These are phyloP conservation scores for Leucosporidium yakuticum DNA, from an alignment of 768 basidiomycete genomes.

Conservation along the genomic window DNA sequence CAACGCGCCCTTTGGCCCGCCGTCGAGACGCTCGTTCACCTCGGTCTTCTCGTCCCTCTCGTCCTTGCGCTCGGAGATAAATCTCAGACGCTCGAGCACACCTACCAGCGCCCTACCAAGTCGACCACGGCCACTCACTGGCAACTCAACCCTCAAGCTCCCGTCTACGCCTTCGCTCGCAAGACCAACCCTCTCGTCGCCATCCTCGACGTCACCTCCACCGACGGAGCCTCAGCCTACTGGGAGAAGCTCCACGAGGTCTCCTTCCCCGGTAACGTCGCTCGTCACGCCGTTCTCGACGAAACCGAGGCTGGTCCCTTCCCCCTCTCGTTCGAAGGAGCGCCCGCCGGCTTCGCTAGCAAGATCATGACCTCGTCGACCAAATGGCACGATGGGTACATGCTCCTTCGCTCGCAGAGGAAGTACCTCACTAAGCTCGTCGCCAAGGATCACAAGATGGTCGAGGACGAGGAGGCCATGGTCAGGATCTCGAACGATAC, in stretches of 20 bases:
- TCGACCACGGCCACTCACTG: conserved; percentile 11
- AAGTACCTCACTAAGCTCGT: conserved; percentile 58
- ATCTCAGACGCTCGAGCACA: neutral
- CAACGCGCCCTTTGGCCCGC: conserved; percentile 52
- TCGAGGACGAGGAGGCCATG: conserved; percentile 47
- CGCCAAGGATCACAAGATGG: conserved; percentile 48
- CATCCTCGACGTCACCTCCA: neutral
- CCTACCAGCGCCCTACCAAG: neutral
- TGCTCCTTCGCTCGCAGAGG: conserved; percentile 62
- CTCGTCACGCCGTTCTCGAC: neutral
- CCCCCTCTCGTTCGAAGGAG: neutral
- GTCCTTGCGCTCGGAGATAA: conserved; percentile 32
- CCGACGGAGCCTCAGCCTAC: conserved; percentile 49
- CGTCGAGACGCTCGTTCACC: conserved; percentile 50
- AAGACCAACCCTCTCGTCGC: conserved; percentile 10
- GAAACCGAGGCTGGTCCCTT: neutral
- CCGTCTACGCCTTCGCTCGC: conserved; percentile 15
- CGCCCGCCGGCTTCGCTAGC: neutral
- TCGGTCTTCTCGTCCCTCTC: conserved; percentile 57
- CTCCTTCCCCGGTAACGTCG: conserved; percentile 29
- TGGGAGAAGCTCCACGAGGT: conserved; percentile 58
- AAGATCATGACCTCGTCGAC: neutral
- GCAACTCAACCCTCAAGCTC: conserved; percentile 5
- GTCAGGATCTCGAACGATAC: neutral
- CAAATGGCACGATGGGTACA: conserved; percentile 57